Evolutionary conservation across 345 rosid genomes (phyloP).

Genomic region (Gossypium ekmanianum): DNA sequence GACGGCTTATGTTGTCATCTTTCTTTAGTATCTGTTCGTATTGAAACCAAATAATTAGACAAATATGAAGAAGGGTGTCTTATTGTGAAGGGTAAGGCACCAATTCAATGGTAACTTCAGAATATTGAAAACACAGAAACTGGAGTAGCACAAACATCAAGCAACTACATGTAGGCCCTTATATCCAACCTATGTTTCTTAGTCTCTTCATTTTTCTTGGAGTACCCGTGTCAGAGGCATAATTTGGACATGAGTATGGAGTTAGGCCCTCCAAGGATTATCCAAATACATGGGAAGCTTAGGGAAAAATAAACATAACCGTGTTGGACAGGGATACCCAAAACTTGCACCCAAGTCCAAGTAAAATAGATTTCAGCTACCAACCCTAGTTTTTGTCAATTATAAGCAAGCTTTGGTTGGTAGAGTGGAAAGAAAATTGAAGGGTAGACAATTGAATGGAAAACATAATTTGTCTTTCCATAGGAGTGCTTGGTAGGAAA

Average conservation of each 20-base stretch:
- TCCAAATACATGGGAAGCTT: too few relatives aligned
- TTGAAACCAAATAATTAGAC: background rate
- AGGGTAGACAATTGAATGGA: too few relatives aligned
- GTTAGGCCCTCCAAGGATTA: too few relatives aligned
- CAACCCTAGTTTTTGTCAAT: background rate
- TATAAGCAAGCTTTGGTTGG: too few relatives aligned
- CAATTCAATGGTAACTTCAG: background rate
- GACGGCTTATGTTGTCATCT: conserved; percentile 53
- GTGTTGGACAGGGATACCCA: too few relatives aligned
- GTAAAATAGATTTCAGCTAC: background rate
- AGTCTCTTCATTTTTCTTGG: too few relatives aligned
- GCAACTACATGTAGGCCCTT: conserved; percentile 1
- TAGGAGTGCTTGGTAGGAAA: too few relatives aligned
- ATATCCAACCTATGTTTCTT: background rate
- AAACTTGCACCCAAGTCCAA: background rate
- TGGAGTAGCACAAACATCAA: background rate
- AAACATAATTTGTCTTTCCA: too few relatives aligned
- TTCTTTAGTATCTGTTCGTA: conserved; percentile 63
- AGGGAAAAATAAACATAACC: too few relatives aligned
- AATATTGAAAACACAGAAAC: background rate
- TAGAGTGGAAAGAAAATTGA: too few relatives aligned
- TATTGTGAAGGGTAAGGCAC: background rate
- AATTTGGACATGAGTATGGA: too few relatives aligned
- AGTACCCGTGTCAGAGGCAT: too few relatives aligned
- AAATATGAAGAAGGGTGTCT: background rate